Base-by-base conservation (phyloP, 768 basidiomycete species). In the Trametes punicea region DNA sequence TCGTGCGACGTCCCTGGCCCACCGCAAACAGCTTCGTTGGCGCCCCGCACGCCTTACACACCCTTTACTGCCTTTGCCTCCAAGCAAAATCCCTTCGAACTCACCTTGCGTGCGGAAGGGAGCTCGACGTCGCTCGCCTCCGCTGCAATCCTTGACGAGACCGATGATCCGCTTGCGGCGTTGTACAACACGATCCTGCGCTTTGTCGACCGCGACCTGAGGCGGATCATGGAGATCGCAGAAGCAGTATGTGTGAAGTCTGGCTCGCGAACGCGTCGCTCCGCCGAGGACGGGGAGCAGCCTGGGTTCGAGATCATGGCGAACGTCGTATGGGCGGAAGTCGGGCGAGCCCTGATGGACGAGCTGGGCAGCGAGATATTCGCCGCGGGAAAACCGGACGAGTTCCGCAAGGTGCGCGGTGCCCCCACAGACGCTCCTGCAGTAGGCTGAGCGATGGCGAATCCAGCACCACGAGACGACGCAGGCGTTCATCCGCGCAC, bases 361-460 rank as follows among this genome's bases (percentile, higher is more conserved):
- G 92, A 96, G 66, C 73, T 98, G 39, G 95, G 96, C 0, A 73
- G 72, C 20, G 72, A 84, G 7, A 81, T 98, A 2, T 99, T 98
- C 69, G 85, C 95, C n/a, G 89, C 87, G 2, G 97, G 97, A 13
- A 81, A 88, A 51, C 93, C 97, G 10, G 84, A 88, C 48, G 91
- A 95, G 51, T 92, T 98, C 69, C 83, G 91, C 49, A 87, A 85
- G 76, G 95, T 94, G 55, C 51, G 79, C 11, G 3, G 6, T 16
- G 18, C 20, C 30, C 3, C 1, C 4, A 5, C 26, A 11, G 39
- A 5, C 18, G 36, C 13, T 23, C 11, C 13, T 10, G 45, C 18
- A 8, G n/a, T 2, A 29, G 21, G 31, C 18, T 44, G 42, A 21
- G 4, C 34, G 26, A 21, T 25, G 30, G 21, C 53, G 34, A 4